A percentile compares a stretch with the other conserved stretches of the same genome.
Evolutionary conservation across 768 basidiomycete species (phyloP).

Genomic region (Mycena venus): DNA sequence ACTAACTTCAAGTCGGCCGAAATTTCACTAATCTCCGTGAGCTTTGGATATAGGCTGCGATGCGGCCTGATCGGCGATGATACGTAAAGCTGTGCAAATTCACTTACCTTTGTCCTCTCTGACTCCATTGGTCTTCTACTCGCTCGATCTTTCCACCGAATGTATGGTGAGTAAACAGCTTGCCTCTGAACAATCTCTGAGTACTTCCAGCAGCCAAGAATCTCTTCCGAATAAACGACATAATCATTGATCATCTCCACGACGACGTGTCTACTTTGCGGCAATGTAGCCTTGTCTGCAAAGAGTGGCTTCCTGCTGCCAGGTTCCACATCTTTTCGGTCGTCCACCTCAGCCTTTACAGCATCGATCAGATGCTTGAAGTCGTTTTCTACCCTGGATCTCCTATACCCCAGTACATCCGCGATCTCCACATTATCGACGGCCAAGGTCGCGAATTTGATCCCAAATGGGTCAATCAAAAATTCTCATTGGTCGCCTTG

Average conservation of each 20-base stretch:
- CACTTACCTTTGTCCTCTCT: not conserved
- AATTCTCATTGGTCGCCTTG: not conserved
- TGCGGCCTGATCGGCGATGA: not conserved
- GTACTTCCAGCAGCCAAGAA: not conserved
- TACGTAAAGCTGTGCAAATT: not conserved
- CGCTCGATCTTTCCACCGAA: not conserved
- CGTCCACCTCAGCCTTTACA: slow-evolving; percentile 21
- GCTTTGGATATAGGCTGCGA: no score
- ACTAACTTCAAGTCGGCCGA: no score
- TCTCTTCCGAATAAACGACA: slow-evolving; percentile 17
- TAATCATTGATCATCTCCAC: slow-evolving; percentile 35
- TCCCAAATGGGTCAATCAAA: slow-evolving; percentile 11
- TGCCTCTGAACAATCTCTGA: not conserved
- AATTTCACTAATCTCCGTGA: no score
- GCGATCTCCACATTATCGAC: slow-evolving; percentile 16
- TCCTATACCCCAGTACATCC: slow-evolving; percentile 15
- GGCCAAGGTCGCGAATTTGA: slow-evolving; percentile 10
- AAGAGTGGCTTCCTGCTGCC: slow-evolving; percentile 26
- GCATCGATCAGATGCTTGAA: slow-evolving; percentile 20
- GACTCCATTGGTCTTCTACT: not conserved
- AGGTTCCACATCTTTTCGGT: slow-evolving; percentile 32
- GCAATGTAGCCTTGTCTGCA: slow-evolving; percentile 30
- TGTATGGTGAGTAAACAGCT: slow-evolving; percentile 1
- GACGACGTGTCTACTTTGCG: slow-evolving; percentile 18
- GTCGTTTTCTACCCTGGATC: slow-evolving; percentile 9